phyloP scores from a whole-genome alignment of 768 basidiomycete genomes.

The Phylloporus rhodoxanthus region DNA sequence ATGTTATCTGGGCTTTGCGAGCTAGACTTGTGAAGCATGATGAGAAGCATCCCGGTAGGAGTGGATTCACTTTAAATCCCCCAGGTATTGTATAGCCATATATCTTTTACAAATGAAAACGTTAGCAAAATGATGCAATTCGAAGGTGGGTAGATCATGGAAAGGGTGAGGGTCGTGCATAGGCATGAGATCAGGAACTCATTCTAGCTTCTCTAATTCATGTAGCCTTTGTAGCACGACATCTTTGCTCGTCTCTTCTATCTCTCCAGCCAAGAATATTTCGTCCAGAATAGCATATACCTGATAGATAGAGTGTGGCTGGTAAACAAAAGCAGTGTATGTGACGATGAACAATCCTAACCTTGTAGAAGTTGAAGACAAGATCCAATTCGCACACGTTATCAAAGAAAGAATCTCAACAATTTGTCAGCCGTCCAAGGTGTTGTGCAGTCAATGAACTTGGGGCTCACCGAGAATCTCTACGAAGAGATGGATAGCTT shows the following conservation, averaged over 20 bases:
- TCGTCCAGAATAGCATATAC: slow-evolving; percentile 98
- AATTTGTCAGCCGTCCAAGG: background rate
- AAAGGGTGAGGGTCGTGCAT: slow-evolving; percentile 8
- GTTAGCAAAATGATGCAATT: slow-evolving; percentile 11
- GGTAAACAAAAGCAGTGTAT: slow-evolving; percentile 3
- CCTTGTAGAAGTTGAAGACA: slow-evolving; percentile 99
- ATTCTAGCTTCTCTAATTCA: slow-evolving; percentile 90
- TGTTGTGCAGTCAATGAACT: background rate
- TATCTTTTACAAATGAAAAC: slow-evolving; percentile 6
- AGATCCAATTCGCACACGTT: slow-evolving; percentile 98
- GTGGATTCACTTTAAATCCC: background rate
- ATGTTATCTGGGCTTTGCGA: background rate
- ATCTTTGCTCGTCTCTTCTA: slow-evolving; percentile 97
- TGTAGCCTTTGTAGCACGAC: slow-evolving; percentile 89
- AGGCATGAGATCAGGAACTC: slow-evolving; percentile 14
- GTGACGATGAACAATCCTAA: slow-evolving; percentile 20
- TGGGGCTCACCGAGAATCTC: slow-evolving; percentile 79
- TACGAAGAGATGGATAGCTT: slow-evolving; percentile 97
- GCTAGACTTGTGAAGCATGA: background rate
- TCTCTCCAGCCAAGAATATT: slow-evolving; percentile 96
- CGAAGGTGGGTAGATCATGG: slow-evolving; percentile 3
- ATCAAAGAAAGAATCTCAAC: slow-evolving; percentile 90
- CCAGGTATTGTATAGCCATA: background rate
- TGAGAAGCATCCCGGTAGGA: background rate
- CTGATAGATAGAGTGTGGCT: slow-evolving; percentile 32